Evolutionary conservation across 805 yeast species (phyloP).

Genomic region (Starmerella kuoi): DNA sequence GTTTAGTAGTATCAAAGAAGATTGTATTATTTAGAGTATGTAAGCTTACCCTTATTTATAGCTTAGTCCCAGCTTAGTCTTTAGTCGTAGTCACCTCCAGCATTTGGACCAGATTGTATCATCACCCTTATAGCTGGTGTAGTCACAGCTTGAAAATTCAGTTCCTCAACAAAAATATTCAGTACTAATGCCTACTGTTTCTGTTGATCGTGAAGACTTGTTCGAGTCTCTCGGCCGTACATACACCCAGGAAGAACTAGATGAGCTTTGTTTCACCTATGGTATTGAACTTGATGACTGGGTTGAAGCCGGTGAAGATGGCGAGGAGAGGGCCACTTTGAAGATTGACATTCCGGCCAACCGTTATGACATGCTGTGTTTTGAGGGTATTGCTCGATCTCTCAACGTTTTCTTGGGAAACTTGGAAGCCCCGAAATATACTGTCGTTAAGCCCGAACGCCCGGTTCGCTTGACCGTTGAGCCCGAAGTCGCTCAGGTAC

Average conservation of each 20-base stretch:
- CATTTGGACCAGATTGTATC: too few species aligned
- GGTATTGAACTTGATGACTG: constrained; percentile 98
- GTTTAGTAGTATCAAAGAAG: too few species aligned
- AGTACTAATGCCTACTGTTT: constrained; percentile 76
- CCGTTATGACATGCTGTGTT: constrained; percentile 94
- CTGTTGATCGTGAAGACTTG: constrained; percentile 89
- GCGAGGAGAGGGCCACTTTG: constrained; percentile 92
- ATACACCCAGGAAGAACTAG: constrained; percentile 77
- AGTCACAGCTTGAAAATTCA: too few species aligned
- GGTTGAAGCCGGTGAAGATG: constrained; percentile 40
- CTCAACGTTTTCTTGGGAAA: constrained; percentile 80
- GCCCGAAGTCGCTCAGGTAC: constrained; percentile 55
- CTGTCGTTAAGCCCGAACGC: constrained; percentile 49
- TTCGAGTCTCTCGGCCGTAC: constrained; percentile 57
- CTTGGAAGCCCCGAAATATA: constrained; percentile 50
- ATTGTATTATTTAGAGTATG: too few species aligned
- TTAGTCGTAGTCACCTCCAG: too few species aligned
- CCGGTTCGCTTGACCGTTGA: constrained; percentile 56
- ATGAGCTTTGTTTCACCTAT: constrained; percentile 91
- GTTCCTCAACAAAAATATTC: too few species aligned
- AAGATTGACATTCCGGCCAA: constrained; percentile 97
- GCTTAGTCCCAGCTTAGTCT: too few species aligned
- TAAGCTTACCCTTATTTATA: too few species aligned
- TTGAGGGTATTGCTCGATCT: constrained; percentile 95
- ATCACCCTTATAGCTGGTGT: too few species aligned